Evolutionary conservation across 140 eudicot genomes (phyloP).

Genomic region (Oenanthe javanica): DNA sequence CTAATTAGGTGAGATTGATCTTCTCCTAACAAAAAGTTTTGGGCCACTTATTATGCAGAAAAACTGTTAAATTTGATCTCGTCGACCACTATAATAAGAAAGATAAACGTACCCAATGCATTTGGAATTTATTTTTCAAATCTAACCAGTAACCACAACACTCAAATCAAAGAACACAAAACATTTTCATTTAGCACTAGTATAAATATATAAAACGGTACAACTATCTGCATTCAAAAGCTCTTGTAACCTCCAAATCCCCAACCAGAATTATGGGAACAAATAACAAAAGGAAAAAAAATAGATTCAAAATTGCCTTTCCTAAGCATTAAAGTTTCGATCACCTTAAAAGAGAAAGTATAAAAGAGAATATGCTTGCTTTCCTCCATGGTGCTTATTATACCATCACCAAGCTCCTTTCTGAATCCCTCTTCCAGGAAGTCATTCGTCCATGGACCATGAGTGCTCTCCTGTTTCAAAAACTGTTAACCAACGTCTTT

Average conservation of each 20-base stretch:
- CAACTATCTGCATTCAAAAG: slow-evolving; percentile 4
- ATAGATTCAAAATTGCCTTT: slow-evolving; percentile 11
- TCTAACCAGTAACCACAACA: too few species aligned
- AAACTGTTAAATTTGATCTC: too few species aligned
- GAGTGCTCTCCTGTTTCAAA: slow-evolving; percentile 58
- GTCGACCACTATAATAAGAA: too few species aligned
- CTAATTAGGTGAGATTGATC: too few species aligned
- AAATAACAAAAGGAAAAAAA: neutral
- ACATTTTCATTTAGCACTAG: neutral
- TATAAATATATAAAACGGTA: slow-evolving; percentile 3
- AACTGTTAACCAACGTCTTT: slow-evolving; percentile 75
- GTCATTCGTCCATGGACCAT: slow-evolving; percentile 73
- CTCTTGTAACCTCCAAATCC: neutral
- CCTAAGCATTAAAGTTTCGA: neutral
- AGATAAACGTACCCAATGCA: too few species aligned
- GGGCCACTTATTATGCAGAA: too few species aligned
- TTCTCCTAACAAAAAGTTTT: too few species aligned
- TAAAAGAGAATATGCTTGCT: slow-evolving; percentile 12
- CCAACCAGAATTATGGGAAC: neutral
- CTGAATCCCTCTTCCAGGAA: slow-evolving; percentile 75
- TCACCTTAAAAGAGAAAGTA: slow-evolving; percentile 21
- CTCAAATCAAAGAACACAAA: too few species aligned
- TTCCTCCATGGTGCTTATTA: slow-evolving; percentile 49
- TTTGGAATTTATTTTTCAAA: too few species aligned
- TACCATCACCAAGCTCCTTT: slow-evolving; percentile 53